A percentile compares a stretch with the other conserved stretches of the same genome.
These are phyloP conservation scores for Lycium barbarum DNA, from an alignment of 257 asterid species.

Conservation along the genomic window DNA sequence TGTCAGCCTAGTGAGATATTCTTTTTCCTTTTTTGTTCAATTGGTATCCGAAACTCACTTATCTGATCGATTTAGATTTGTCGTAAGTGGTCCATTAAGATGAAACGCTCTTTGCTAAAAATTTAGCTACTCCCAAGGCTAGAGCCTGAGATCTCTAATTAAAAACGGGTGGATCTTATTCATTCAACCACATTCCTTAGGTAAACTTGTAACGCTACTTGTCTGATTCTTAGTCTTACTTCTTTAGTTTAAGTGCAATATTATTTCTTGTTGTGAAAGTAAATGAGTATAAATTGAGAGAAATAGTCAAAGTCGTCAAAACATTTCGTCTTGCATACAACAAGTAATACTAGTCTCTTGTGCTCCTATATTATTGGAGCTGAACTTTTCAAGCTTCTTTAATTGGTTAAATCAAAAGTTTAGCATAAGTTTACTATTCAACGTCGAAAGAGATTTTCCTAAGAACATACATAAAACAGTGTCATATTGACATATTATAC, in stretches of 20 bases:
- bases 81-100: too few species aligned
- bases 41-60: too few species aligned
- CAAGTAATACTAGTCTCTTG: background rate
- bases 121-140: too few species aligned
- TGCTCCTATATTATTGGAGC: background rate
- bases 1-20: too few species aligned
- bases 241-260: background rate
- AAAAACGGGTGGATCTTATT: too few species aligned
- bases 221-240: background rate
- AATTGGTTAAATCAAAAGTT: background rate
- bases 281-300: background rate
- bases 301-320: background rate
- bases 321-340: background rate
- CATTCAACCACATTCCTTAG: background rate
- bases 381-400: background rate
- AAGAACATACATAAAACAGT: background rate
- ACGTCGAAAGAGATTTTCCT: background rate
- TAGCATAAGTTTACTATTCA: background rate
- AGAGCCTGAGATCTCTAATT: too few species aligned
- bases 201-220: background rate
- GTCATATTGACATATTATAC: background rate
- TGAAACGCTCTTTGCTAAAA: too few species aligned
- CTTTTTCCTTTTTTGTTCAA: too few species aligned
- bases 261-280: constrained; percentile 19
- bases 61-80: too few species aligned